These are phyloP conservation scores for Cavenderia fasciculata DNA, from an alignment of 78 protist species.

Conservation along the genomic window DNA sequence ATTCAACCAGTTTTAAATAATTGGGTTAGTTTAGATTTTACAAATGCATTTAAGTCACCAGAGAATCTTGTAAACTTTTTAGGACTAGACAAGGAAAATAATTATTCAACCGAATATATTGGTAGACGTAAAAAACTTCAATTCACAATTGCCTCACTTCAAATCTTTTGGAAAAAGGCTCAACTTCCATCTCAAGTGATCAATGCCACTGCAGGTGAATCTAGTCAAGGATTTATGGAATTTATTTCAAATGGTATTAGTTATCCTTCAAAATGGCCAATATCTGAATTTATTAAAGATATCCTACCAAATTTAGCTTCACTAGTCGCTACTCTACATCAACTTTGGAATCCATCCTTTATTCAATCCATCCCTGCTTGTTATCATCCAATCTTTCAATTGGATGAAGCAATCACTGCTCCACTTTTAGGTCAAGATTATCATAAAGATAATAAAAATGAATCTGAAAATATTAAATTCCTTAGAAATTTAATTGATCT, in stretches of 20 bases:
- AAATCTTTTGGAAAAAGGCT: slow-evolving; percentile 61
- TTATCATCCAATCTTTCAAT: not conserved
- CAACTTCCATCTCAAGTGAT: slow-evolving; percentile 3
- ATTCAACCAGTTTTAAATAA: slow-evolving; percentile 1
- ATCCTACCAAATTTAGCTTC: slow-evolving; percentile 36
- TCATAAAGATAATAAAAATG: slow-evolving; percentile 32
- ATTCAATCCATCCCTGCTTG: not conserved
- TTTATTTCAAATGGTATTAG: slow-evolving; percentile 70
- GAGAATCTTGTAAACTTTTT: slow-evolving; percentile 2
- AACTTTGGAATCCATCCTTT: slow-evolving; percentile 31
- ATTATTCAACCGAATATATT: not conserved
- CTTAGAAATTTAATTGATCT: slow-evolving; percentile 33
- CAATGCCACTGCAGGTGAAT: not conserved
- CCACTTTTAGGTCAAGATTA: slow-evolving; percentile 63
- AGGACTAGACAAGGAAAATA: not conserved
- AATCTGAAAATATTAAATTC: slow-evolving; percentile 31
- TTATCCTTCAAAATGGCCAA: slow-evolving; percentile 48
- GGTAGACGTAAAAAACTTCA: slow-evolving; percentile 1
- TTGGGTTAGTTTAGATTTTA: slow-evolving; percentile 10
- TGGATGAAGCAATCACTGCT: slow-evolving; percentile 44
- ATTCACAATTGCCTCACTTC: not conserved
- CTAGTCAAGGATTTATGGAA: slow-evolving; percentile 11
- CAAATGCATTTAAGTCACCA: slow-evolving; percentile 29
- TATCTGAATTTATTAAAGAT: slow-evolving; percentile 23
- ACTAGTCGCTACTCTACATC: slow-evolving; percentile 9